phyloP scores from a whole-genome alignment of 306 rosid species.

The Vachellia pachyceras region DNA sequence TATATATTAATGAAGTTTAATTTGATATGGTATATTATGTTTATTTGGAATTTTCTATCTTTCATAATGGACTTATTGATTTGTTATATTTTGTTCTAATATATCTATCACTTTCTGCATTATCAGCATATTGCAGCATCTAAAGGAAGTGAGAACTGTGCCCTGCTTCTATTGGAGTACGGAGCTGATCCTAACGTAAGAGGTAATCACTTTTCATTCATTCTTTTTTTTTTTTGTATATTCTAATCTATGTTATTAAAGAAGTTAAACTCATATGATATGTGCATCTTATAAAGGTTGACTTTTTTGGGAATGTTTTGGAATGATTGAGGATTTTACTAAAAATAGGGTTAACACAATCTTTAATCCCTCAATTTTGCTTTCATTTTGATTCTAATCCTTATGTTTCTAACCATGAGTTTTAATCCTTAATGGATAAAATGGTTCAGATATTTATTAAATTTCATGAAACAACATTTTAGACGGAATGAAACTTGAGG shows the following conservation, averaged over 20 bases:
- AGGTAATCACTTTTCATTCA: slow-evolving; percentile 56
- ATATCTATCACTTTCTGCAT: slow-evolving; percentile 26
- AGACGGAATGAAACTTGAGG: too few species aligned
- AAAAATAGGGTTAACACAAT: too few species aligned
- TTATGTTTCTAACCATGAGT: too few species aligned
- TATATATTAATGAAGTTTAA: too few species aligned
- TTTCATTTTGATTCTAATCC: too few species aligned
- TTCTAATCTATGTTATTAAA: neutral
- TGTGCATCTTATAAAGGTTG: neutral
- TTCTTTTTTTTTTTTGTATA: neutral
- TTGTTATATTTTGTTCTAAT: neutral
- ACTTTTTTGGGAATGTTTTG: neutral
- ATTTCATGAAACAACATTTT: too few species aligned
- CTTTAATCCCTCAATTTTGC: too few species aligned
- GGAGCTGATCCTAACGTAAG: slow-evolving; percentile 76
- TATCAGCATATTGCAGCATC: slow-evolving; percentile 81
- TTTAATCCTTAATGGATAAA: too few species aligned
- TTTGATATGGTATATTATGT: neutral
- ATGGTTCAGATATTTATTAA: too few species aligned
- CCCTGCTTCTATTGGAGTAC: slow-evolving; percentile 70
- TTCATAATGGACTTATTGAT: neutral
- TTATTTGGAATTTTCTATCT: neutral
- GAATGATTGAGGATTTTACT: neutral
- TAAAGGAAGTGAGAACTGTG: slow-evolving; percentile 80
- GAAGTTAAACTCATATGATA: neutral